Evolutionary conservation across 495 filamentous ascomycete genomes (phyloP).

Genomic region (Aspergillus diversus): DNA sequence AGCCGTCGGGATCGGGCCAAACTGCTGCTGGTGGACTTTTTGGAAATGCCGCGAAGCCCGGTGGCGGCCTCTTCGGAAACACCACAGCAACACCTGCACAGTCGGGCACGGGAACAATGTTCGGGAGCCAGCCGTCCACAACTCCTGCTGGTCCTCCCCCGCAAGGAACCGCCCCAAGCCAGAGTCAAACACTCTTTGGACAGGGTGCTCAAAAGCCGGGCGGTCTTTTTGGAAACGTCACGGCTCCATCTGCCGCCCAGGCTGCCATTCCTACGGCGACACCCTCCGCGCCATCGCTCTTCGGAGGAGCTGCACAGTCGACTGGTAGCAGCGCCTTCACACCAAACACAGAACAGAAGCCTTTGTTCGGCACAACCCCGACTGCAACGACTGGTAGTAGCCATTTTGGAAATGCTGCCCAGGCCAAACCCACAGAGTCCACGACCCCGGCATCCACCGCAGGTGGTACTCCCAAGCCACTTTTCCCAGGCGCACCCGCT

Average conservation of each 20-base stretch:
- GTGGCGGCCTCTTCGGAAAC: slow-evolving; percentile 44
- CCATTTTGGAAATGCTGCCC: slow-evolving; percentile 45
- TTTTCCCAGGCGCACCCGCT: slow-evolving; percentile 34
- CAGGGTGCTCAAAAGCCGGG: slow-evolving; percentile 38
- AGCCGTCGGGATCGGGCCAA: slow-evolving; percentile 39
- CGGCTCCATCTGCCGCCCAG: slow-evolving; percentile 24
- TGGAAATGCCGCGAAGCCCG: slow-evolving; percentile 41
- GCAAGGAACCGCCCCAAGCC: slow-evolving; percentile 31
- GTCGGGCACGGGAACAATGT: slow-evolving; percentile 37
- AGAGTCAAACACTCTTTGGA: slow-evolving; percentile 34
- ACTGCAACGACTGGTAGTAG: slow-evolving; percentile 32
- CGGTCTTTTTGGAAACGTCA: slow-evolving; percentile 36
- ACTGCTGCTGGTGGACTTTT: slow-evolving; percentile 51
- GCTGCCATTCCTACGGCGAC: slow-evolving; percentile 28
- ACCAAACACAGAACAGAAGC: slow-evolving; percentile 30
- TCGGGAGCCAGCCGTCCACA: slow-evolving; percentile 55
- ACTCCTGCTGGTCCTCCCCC: slow-evolving; percentile 69
- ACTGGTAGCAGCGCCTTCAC: slow-evolving; percentile 40
- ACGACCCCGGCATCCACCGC: slow-evolving; percentile 39
- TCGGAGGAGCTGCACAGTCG: slow-evolving; percentile 32
- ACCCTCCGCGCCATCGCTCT: slow-evolving; percentile 26
- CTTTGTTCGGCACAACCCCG: slow-evolving; percentile 39
- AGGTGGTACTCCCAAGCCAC: slow-evolving; percentile 28
- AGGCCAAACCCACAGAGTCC: slow-evolving; percentile 43
- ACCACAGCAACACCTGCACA: slow-evolving; percentile 44